Evolutionary conservation across 345 rosid genomes (phyloP).

Genomic region (Excoecaria cochinchinensis): DNA sequence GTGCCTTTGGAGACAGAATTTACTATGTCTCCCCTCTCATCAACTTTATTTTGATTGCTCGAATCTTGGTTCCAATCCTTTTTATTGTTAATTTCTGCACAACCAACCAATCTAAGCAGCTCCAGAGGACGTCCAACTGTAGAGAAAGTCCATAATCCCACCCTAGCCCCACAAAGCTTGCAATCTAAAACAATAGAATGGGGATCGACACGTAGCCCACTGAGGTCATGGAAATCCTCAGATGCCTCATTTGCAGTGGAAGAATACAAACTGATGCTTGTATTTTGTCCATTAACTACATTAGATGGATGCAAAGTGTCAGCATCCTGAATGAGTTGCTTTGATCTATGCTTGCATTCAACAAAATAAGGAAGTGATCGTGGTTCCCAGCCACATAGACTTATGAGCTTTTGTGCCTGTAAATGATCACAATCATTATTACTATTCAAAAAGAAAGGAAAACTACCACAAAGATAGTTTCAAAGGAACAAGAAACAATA

Average conservation of each 20-base stretch:
- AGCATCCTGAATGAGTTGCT: slow-evolving; percentile 34
- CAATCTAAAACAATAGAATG: slow-evolving; percentile 83
- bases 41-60: slow-evolving; percentile 25
- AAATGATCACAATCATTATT: slow-evolving; percentile 22
- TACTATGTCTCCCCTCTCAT: slow-evolving; percentile 14
- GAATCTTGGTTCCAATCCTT: slow-evolving; percentile 29
- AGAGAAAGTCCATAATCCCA: slow-evolving; percentile 86
- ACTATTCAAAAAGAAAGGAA: slow-evolving; percentile 11
- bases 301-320: slow-evolving; percentile 34
- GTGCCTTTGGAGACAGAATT: slow-evolving; percentile 23
- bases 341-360: slow-evolving; percentile 50
- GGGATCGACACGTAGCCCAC: slow-evolving; percentile 54
- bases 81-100: slow-evolving; percentile 43
- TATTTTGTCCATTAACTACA: slow-evolving; percentile 38
- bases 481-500: background rate
- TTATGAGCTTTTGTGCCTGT: slow-evolving; percentile 76
- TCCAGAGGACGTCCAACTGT: slow-evolving; percentile 66
- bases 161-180: slow-evolving; percentile 90
- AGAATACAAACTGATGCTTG: slow-evolving; percentile 27
- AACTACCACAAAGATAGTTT: slow-evolving; percentile 5
- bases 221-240: slow-evolving; percentile 28
- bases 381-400: slow-evolving; percentile 97
- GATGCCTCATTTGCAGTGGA: slow-evolving; percentile 30
- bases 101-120: slow-evolving; percentile 66
- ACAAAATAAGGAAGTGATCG: slow-evolving; percentile 74